These are phyloP conservation scores for Strigomonas galati DNA, from an alignment of 208 protist species.

Conservation along the genomic window DNA sequence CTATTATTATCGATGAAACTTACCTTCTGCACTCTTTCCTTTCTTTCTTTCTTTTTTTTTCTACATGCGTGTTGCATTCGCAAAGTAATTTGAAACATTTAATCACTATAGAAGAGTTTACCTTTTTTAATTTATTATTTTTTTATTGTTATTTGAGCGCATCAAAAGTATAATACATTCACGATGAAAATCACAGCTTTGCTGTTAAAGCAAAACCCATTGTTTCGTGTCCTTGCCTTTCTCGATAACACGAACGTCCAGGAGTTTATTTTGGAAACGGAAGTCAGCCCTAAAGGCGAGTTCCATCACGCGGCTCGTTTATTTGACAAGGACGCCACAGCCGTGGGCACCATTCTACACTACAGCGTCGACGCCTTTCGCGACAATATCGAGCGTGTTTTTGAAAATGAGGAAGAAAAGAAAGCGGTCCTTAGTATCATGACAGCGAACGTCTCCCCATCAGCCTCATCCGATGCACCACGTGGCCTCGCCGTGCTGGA, in stretches of 20 bases:
- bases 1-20: slow-evolving; percentile 5
- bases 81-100: too few relatives aligned
- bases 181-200: neutral
- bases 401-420: slow-evolving; percentile 38
- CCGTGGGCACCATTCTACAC: slow-evolving; percentile 38
- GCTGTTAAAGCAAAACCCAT: slow-evolving; percentile 42
- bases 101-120: too few relatives aligned
- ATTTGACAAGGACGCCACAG: slow-evolving; percentile 33
- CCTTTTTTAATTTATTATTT: too few relatives aligned
- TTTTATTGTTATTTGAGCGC: too few relatives aligned
- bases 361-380: slow-evolving; percentile 41
- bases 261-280: slow-evolving; percentile 40
- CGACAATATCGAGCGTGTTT: slow-evolving; percentile 44
- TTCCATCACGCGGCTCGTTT: slow-evolving; percentile 35
- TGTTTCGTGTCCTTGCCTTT: slow-evolving; percentile 81
- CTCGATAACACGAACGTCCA: slow-evolving; percentile 79
- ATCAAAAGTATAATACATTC: too few relatives aligned
- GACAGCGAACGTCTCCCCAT: slow-evolving; percentile 16
- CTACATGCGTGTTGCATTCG: neutral
- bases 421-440: slow-evolving; percentile 34
- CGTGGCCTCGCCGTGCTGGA: neutral
- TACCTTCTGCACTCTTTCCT: neutral
- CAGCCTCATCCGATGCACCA: neutral
- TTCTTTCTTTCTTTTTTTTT: neutral
- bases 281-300: slow-evolving; percentile 27